phyloP scores from a whole-genome alignment of 371 early-diverging fungal genomes.

The Nematocida sp. region DNA sequence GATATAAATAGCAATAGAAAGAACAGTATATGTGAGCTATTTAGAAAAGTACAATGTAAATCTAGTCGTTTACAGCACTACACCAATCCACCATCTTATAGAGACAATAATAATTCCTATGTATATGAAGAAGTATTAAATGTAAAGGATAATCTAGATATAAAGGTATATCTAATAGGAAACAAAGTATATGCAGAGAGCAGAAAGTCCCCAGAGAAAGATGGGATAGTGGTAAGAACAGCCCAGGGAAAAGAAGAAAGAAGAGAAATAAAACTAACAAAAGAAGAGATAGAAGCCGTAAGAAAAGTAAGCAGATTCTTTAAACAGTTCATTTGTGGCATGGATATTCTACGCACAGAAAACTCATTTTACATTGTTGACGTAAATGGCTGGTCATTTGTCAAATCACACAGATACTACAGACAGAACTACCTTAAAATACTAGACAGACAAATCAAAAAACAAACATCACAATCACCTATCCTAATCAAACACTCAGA shows the following conservation, averaged over 20 bases:
- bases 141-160: constrained; percentile 83
- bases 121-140: constrained; percentile 87
- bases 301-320: constrained; percentile 72
- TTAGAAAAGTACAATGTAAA: constrained; percentile 71
- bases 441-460: constrained; percentile 32
- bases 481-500: no score
- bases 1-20: constrained; percentile 65
- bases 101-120: constrained; percentile 72
- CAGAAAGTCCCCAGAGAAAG: constrained; percentile 92
- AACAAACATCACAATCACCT: no score
- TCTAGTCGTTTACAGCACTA: constrained; percentile 64
- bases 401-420: constrained; percentile 87
- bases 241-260: constrained; percentile 91
- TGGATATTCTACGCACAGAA: constrained; percentile 75
- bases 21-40: constrained; percentile 80
- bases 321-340: constrained; percentile 78
- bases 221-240: constrained; percentile 85
- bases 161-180: constrained; percentile 90
- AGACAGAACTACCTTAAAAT: constrained; percentile 28
- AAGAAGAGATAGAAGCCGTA: constrained; percentile 76
- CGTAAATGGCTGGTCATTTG: constrained; percentile 98
- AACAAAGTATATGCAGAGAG: constrained; percentile 87
- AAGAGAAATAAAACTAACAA: constrained; percentile 72
- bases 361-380: constrained; percentile 82
- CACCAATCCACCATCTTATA: constrained; percentile 65